Conservation (phyloP, 2,329 filamentous ascomycete species). For the Epicoccum nigrum region DNA sequence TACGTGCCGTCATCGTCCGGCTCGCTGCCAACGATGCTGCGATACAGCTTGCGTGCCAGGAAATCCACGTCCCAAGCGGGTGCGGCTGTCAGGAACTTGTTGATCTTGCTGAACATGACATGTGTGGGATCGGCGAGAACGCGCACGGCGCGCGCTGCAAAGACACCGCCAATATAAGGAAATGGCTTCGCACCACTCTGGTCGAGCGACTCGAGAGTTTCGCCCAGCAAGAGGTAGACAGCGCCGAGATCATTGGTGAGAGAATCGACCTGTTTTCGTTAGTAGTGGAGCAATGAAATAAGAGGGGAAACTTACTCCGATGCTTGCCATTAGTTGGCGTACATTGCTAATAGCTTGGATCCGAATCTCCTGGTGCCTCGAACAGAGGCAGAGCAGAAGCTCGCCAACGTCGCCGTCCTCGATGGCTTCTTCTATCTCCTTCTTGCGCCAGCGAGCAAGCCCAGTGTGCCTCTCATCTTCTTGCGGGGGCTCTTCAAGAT, state of each 20-base stretch:
- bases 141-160: slow-evolving; percentile 71
- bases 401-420: slow-evolving; percentile 76
- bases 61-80: slow-evolving; percentile 73
- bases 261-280: slow-evolving; percentile 43
- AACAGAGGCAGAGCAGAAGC: slow-evolving; percentile 77
- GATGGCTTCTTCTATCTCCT: slow-evolving; percentile 77
- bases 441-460: slow-evolving; percentile 70
- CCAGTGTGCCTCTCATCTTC: slow-evolving; percentile 54
- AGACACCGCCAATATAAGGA: slow-evolving; percentile 76
- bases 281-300: neutral
- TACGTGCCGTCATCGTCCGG: slow-evolving; percentile 78
- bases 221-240: slow-evolving; percentile 78
- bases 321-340: slow-evolving; percentile 63
- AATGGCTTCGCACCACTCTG: slow-evolving; percentile 52
- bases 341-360: slow-evolving; percentile 76
- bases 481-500: slow-evolving; percentile 46
- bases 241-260: slow-evolving; percentile 71
- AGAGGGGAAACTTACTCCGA: slow-evolving; percentile 49
- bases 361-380: slow-evolving; percentile 74
- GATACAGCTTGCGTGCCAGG: slow-evolving; percentile 65
- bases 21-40: slow-evolving; percentile 74
- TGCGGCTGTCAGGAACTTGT: slow-evolving; percentile 78
- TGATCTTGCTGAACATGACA: slow-evolving; percentile 83
- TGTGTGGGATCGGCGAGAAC: slow-evolving; percentile 80
- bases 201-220: slow-evolving; percentile 74